phyloP scores from a whole-genome alignment of 805 yeast genomes.

The Candida taoyuanica region DNA sequence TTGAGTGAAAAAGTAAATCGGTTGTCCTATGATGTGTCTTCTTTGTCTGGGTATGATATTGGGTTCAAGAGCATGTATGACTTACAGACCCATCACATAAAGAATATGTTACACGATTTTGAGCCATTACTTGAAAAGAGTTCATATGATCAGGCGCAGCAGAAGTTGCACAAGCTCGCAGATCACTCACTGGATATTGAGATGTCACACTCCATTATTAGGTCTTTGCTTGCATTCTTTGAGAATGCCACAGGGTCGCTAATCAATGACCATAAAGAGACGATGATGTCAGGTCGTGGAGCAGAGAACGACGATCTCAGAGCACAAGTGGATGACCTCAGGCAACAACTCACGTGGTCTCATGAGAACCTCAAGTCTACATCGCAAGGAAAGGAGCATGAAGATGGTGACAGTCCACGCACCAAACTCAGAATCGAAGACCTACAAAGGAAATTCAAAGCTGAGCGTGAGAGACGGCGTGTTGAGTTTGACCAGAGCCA shows the following conservation, averaged over 20 bases:
- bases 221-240: constrained; percentile 48
- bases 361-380: constrained; percentile 8
- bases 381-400: constrained; percentile 1
- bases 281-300: constrained; percentile 3
- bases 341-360: constrained; percentile 19
- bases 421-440: constrained; percentile 53
- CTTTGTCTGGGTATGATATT: constrained; percentile 32
- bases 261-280: constrained; percentile 47
- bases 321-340: constrained; percentile 14
- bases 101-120: constrained; percentile 45
- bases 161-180: constrained; percentile 41
- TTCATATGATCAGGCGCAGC: constrained; percentile 55
- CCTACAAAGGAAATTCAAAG: constrained; percentile 58
- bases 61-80: constrained; percentile 39
- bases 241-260: constrained; percentile 57
- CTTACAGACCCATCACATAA: constrained; percentile 42
- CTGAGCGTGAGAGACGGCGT: constrained; percentile 65
- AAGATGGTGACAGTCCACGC: constrained; percentile 30
- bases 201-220: constrained; percentile 29
- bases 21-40: constrained; percentile 24
- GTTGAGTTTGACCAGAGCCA: constrained; percentile 56
- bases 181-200: constrained; percentile 27
- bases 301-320: constrained; percentile 8
- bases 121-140: constrained; percentile 52
- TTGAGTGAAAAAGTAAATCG: constrained; percentile 36